Evolutionary conservation across 345 rosid genomes (phyloP).

Genomic region (Hirschfeldia incana): DNA sequence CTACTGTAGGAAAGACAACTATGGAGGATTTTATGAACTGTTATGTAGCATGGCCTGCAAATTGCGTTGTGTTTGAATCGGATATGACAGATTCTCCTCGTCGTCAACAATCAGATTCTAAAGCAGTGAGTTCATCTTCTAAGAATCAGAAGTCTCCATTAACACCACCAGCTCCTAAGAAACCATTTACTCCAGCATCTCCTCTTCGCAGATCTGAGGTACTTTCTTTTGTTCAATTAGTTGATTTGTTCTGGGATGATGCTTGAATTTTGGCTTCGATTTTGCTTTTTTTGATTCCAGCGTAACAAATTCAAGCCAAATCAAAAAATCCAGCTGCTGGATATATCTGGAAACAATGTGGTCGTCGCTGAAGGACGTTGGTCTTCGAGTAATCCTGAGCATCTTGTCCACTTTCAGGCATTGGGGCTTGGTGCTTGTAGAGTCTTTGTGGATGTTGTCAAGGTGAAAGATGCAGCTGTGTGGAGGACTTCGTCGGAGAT

Average conservation of each 20-base stretch:
- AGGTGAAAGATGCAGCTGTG: background rate
- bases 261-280: background rate
- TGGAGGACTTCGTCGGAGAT: background rate
- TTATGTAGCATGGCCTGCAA: too few relatives aligned
- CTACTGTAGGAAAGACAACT: too few relatives aligned
- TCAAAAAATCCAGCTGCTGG: background rate
- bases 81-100: too few relatives aligned
- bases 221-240: background rate
- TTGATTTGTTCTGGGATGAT: background rate
- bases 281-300: background rate
- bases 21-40: too few relatives aligned
- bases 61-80: too few relatives aligned
- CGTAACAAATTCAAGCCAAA: background rate
- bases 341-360: background rate
- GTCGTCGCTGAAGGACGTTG: background rate
- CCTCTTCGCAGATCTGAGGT: background rate
- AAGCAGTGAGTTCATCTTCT: background rate
- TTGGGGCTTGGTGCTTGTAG: background rate
- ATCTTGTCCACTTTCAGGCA: background rate
- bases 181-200: background rate
- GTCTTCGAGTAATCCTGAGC: background rate
- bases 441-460: background rate
- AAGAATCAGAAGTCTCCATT: too few relatives aligned
- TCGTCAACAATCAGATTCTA: background rate
- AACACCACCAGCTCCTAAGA: too few relatives aligned